phyloP scores from a whole-genome alignment of 73 alveolate species.

The Symbiodinium natans region DNA sequence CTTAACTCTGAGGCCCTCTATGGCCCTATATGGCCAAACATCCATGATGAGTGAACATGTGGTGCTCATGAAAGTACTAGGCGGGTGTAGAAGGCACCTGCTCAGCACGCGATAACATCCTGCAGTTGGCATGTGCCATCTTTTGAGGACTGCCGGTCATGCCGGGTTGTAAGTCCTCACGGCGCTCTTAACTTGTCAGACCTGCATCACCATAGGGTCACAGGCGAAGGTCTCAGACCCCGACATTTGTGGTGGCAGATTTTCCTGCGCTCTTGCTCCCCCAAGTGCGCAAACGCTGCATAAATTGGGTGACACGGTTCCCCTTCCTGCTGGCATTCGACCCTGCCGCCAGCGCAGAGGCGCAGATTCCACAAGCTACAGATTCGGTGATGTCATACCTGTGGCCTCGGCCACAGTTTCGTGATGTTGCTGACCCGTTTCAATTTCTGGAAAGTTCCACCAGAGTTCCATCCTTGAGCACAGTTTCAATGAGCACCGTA shows the following conservation, averaged over 20 bases:
- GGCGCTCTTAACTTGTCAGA: too few relatives aligned
- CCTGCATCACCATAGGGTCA: background rate
- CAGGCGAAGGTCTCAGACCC: background rate
- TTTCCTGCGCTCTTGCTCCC: background rate
- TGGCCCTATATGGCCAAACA: too few relatives aligned
- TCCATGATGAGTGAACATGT: too few relatives aligned
- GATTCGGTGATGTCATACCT: background rate
- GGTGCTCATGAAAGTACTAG: too few relatives aligned
- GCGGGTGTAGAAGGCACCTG: too few relatives aligned
- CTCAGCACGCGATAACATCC: too few relatives aligned
- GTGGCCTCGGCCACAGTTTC: background rate
- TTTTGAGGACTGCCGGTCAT: background rate
- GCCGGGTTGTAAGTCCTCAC: background rate
- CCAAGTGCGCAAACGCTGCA: too few relatives aligned
- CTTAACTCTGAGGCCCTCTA: too few relatives aligned
- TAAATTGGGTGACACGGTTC: background rate
- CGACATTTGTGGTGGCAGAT: background rate
- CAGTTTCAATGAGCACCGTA: background rate
- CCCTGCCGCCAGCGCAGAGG: background rate
- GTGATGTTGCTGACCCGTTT: background rate
- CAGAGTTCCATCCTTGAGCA: background rate
- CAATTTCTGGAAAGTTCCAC: background rate
- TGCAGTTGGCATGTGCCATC: background rate
- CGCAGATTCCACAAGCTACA: background rate
- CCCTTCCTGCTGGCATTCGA: background rate